Evolutionary conservation across 2,329 filamentous ascomycete genomes (phyloP), one percentile per base, ranked within the genome.

Genomic region (Uncinocarpus reesii): DNA sequence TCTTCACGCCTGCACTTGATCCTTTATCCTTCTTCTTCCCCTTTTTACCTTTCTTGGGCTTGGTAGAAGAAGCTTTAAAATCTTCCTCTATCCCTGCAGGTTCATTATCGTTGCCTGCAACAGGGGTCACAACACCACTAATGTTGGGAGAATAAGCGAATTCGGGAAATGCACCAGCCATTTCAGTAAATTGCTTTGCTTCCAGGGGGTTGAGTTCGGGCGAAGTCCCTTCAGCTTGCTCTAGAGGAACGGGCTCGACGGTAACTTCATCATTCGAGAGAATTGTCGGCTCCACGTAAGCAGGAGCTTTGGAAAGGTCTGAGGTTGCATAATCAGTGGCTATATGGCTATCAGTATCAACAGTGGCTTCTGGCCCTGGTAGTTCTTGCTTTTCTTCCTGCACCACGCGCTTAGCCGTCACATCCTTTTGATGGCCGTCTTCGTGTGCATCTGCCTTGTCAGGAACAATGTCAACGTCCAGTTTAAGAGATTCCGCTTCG

Each of bases 31-130:
- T 51, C 35, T 56, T 53, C 42, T 59, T 59, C 21, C 53, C 53
- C 40, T 61, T 62, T 57, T 63, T 64, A 43, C 53, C 57, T 44
- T 61, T 62, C 58, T 63, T 62, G 18, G 42, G 23, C 28, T 50
- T 52, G 15, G 41, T 50, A n/a, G 51, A 13, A 24, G 34, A 18
- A 35, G 18, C 15, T 13, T 18, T 15, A n/a, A 37, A 38, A 4
- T 35, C 34, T 7, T 34, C 20, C 5, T 35, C 18, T 6, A 43
- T 32, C 41, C n/a, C 26, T 13, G 16, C 2, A 23, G 26, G 13
- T 41, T 31, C 42, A 29, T 21, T 26, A 23, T 43, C 8, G 16
- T 8, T 2, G 2, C 16, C 13, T 13, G 10, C 10, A 2, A 18
- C 24, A 11, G 26, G n/a, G 13, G 6, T 16, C 6, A 18, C 36